Evolutionary conservation across 2,329 filamentous ascomycete genomes (phyloP), one percentile per base, ranked within the genome.

Genomic region (Massarina eburnea): DNA sequence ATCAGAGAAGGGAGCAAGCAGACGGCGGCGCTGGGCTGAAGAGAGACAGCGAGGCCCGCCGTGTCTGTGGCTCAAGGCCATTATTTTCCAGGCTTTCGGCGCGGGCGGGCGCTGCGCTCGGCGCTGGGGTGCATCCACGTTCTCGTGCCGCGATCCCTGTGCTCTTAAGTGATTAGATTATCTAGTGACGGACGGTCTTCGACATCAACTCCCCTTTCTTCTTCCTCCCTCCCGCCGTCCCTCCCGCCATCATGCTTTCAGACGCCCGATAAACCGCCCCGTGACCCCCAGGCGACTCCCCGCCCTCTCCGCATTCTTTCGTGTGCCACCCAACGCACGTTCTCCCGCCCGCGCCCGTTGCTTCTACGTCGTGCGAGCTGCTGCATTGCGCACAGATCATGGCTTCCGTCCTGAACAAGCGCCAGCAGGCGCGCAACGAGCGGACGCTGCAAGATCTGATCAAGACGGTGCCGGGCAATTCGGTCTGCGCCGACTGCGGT

Each of bases 381-480:
- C 49, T 49, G 50, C 54, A 51, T 57, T 46, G 52, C 45, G 48
- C 52, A 9, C 17, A 24, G 34, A 41, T 43, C 51, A 94, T 91
- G 88, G 81, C 88, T 45, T 80, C 81, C 44, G 79, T 83, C 35
- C 78, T 95, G 70, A 96, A 86, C 79, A 99, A 97, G 81, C 90
- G 94, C 74, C 90, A 96, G 76, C 92, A 96, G 80, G 90, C 88
- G 78, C 91, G 94, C 74, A 96, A 99, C 73, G 94, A 99, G 77
- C 89, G 89, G 68, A 78, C 83, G 45, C 79, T 99, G 57, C 90
- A 96, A 66, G 92, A 97, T 38, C 82, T 99, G 53, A 86, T 97
- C 57, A 88, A 88, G 57, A 83, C 78, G 29, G 79, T 95, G 8
- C 82, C 91, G 8, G 94, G 94, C 48, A 99, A 99, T 76, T 91